Evolutionary conservation across 495 filamentous ascomycete species (phyloP), one percentile per base, ranked within the genome.

Genomic region (Lasiosphaeria ovina): DNA sequence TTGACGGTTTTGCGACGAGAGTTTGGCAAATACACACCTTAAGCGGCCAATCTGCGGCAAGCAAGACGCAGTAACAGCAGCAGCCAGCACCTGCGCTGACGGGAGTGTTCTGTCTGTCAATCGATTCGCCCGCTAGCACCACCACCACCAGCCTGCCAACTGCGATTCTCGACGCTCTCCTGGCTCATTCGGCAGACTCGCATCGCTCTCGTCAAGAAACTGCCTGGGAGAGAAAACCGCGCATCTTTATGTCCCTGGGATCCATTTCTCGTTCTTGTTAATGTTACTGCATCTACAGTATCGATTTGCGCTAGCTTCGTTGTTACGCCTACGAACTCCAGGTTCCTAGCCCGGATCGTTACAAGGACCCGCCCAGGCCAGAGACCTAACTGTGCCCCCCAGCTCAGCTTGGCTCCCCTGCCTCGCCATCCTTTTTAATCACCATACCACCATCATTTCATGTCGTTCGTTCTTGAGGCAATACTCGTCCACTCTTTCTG

Each of bases 401-500:
- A 49, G 54, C 51, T 31, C 36, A 51, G 56, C 58, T 55, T 61
- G 45, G 56, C 44, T 35, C 17, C 58, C 62, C 61, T 62, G 51
- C 55, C 61, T 58, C 59, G 54, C 57, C 45, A 58, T 53, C 64
- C 58, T 51, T 65, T 66, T 64, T 60, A 53, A 57, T 64, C 61
- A 51, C 44, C 12, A 24, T 24, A 24, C 24, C 44, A 65, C 62
- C 64, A 66, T 73, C 66, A 69, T 69, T 66, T 69, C 67, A 64
- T 64, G 67, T 68, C 69, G 56, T 64, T 72, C 69, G 36, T 73
- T 71, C 62, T 57, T 52, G 66, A 69, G 65, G 65, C 38, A 45
- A 62, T 62, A 63, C 66, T 68, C 69, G 68, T 73, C 68, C 71
- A 56, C 65, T 73, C 69, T 70, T 73, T 66, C 24, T 36, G 36